Base-by-base conservation (phyloP, 1,284 basidiomycete species). In the Uromyces viciae-fabae region DNA sequence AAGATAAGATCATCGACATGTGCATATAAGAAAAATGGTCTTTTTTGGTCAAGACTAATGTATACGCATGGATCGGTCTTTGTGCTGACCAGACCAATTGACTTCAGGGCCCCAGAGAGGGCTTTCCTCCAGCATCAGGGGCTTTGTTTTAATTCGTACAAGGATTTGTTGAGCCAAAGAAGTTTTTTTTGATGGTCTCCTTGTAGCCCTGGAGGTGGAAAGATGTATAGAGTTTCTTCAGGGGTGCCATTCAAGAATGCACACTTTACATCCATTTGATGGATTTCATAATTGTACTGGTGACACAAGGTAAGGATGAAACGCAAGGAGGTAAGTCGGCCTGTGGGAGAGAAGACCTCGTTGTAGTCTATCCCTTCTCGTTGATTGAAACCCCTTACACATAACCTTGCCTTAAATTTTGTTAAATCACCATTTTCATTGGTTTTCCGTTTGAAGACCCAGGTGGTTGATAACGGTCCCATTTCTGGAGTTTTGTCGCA, bases 241-340 rank as follows among this genome's bases (percentile, higher is more conserved):
- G 64, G 64, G n/a, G 17, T 40, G 17, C 64, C 9, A 38, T 68
- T 33, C 15, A 68, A 25, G 33, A 68, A 68, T 33, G 33, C 17
- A 40, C 31, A 36, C 33, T 68, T 68, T 14, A 68, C 36, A 40
- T 68, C 64, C 64, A 68, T 68, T 38, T 68, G 64, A 14, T 68
- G 64, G 64, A 68, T 40, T 25, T 7, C 25, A 38, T 33, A 68
- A 7, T 68, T 28, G 28, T 68, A 8, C 15, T 11, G 15, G 33
- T 7, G 9, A 19, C 31, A 68, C 5, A 68, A 36, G 33, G 15
- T 9, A 38, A 68, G 17, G 8, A 68, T 19, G 17, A 40, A 14
- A 14, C 38, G 64, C 17, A 25, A 8, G 7, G 64, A 68, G 28
- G 36, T 40, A 5, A 68, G 36, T 28, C 17, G 31, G 7, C 28